These are phyloP conservation scores for Durusdinium trenchii DNA, from an alignment of 73 alveolate genomes.

Conservation along the genomic window DNA sequence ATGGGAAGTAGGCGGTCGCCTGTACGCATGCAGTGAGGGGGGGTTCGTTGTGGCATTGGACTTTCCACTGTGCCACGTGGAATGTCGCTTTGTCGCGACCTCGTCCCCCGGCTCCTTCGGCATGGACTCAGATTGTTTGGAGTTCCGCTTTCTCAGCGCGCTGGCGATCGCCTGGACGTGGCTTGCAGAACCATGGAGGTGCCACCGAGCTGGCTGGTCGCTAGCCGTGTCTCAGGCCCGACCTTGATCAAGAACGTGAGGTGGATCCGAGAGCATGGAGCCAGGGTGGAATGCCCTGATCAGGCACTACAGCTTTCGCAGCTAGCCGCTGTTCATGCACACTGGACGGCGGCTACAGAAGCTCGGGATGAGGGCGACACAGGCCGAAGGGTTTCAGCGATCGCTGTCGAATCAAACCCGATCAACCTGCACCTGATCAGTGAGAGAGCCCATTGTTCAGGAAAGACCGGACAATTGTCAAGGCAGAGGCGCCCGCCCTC, in stretches of 20 bases:
- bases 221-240: too few relatives aligned
- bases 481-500: too few relatives aligned
- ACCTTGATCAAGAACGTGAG: too few relatives aligned
- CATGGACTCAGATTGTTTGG: background rate
- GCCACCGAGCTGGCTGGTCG: background rate
- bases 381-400: background rate
- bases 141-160: background rate
- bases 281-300: too few relatives aligned
- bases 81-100: background rate
- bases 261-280: too few relatives aligned
- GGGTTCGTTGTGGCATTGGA: background rate
- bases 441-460: background rate
- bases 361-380: background rate
- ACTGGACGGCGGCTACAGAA: background rate
- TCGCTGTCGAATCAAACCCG: background rate
- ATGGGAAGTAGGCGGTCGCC: constrained; percentile 1
- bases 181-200: background rate
- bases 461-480: too few relatives aligned
- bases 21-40: background rate
- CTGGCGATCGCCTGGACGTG: background rate
- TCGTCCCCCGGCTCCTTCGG: background rate
- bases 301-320: too few relatives aligned
- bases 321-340: background rate
- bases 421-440: background rate
- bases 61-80: background rate